phyloP scores from a whole-genome alignment of 75 land plant genomes.

The Gnetum montanum region DNA sequence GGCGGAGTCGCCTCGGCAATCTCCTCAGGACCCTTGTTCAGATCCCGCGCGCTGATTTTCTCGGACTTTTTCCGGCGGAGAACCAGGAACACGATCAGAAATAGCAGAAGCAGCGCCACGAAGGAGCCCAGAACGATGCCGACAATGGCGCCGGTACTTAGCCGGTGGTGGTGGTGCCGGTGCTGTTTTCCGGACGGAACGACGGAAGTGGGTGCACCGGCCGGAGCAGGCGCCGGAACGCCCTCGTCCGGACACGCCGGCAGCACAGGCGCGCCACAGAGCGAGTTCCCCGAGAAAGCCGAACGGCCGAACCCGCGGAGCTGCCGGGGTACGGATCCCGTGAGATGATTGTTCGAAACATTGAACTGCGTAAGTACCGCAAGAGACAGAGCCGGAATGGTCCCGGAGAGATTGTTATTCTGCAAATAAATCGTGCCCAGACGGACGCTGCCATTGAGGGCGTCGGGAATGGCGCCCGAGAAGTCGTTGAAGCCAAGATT shows the following conservation, averaged over 20 bases:
- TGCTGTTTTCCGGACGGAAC: neutral
- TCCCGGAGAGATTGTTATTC: slow-evolving; percentile 49
- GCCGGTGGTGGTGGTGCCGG: too few relatives aligned
- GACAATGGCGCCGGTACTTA: slow-evolving; percentile 26
- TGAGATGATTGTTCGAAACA: slow-evolving; percentile 60
- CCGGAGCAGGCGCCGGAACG: slow-evolving; percentile 9
- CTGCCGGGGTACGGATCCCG: slow-evolving; percentile 43
- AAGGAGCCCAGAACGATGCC: slow-evolving; percentile 29
- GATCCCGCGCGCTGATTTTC: slow-evolving; percentile 10
- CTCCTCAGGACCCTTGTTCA: slow-evolving; percentile 3
- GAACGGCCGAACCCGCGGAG: slow-evolving; percentile 12
- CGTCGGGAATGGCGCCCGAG: slow-evolving; percentile 42
- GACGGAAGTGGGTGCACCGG: neutral
- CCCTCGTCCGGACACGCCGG: slow-evolving; percentile 8
- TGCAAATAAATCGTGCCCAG: slow-evolving; percentile 39
- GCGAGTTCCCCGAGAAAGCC: slow-evolving; percentile 43
- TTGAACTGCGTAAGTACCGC: slow-evolving; percentile 45
- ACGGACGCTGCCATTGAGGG: slow-evolving; percentile 25
- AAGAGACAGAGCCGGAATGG: slow-evolving; percentile 28
- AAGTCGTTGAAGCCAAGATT: slow-evolving; percentile 52
- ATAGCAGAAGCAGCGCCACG: slow-evolving; percentile 19
- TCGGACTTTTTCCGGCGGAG: slow-evolving; percentile 16
- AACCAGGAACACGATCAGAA: slow-evolving; percentile 16
- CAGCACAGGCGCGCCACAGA: slow-evolving; percentile 66
- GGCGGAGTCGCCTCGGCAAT: slow-evolving; percentile 10